phyloP scores from a whole-genome alignment of 352 stramenopile species.

The Phytophthora citrophthora region DNA sequence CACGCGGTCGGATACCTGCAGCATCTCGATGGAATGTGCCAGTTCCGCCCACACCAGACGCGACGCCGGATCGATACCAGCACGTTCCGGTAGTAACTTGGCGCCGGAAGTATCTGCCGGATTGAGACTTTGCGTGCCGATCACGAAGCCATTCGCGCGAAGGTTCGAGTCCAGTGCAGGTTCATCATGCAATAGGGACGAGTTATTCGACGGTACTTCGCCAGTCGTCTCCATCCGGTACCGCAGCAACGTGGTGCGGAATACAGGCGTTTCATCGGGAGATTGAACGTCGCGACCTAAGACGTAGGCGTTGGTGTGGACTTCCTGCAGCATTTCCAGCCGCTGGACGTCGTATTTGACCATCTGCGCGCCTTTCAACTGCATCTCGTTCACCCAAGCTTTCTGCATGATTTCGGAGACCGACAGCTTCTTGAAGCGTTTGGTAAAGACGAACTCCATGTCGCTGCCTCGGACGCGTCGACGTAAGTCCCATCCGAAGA shows the following conservation, averaged over 20 bases:
- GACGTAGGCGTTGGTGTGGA: constrained; percentile 47
- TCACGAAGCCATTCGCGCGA: constrained; percentile 39
- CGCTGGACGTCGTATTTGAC: constrained; percentile 56
- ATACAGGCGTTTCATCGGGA: constrained; percentile 44
- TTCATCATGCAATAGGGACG: constrained; percentile 11
- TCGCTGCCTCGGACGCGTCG: constrained; percentile 44
- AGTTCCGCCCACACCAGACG: constrained; percentile 53
- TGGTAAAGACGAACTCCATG: constrained; percentile 59
- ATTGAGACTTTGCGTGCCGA: constrained; percentile 60
- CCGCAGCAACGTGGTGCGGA: constrained; percentile 53
- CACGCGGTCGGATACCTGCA: constrained; percentile 37
- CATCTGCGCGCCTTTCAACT: constrained; percentile 41
- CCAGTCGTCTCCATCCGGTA: constrained; percentile 50
- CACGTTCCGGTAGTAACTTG: constrained; percentile 39
- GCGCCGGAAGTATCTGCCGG: constrained; percentile 38
- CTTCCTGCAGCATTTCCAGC: constrained; percentile 55
- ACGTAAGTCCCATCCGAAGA: constrained; percentile 56
- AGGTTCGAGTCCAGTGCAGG: constrained; percentile 9
- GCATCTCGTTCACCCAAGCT: constrained; percentile 49
- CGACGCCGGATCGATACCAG: constrained; percentile 34
- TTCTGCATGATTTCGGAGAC: constrained; percentile 53
- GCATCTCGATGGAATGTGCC: constrained; percentile 50
- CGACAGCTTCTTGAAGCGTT: constrained; percentile 42
- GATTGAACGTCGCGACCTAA: constrained; percentile 55
- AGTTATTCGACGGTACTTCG: constrained; percentile 15